Evolutionary conservation across 768 basidiomycete genomes (phyloP).

Genomic region (Xerocomus spinulosus): DNA sequence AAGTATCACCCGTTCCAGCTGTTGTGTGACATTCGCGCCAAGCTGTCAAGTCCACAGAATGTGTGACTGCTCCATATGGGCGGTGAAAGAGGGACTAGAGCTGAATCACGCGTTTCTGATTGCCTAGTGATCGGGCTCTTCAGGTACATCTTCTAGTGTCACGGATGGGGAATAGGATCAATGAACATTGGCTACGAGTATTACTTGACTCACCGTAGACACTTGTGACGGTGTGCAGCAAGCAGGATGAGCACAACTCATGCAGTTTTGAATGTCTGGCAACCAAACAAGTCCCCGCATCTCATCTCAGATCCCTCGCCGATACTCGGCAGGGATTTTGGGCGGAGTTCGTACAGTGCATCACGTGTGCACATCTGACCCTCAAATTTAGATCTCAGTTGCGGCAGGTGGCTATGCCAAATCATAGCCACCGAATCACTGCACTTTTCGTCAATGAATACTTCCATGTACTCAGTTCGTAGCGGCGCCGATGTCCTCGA

Average conservation of each 20-base stretch:
- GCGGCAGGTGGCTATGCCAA: too few species aligned
- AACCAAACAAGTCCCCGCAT: background rate
- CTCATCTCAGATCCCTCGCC: background rate
- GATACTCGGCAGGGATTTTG: background rate
- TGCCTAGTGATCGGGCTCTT: slow-evolving; percentile 2
- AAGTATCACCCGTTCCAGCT: background rate
- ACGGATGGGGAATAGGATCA: too few species aligned
- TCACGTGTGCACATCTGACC: background rate
- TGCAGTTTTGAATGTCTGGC: too few species aligned
- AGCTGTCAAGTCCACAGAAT: background rate
- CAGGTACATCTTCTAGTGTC: background rate
- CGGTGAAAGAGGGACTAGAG: background rate
- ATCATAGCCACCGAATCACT: too few species aligned
- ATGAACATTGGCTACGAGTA: too few species aligned
- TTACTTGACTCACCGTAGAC: too few species aligned
- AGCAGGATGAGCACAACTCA: background rate
- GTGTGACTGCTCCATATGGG: background rate
- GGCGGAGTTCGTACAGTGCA: background rate
- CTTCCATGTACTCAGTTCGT: too few species aligned
- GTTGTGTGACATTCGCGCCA: background rate
- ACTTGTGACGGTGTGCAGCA: too few species aligned
- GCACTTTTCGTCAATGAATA: too few species aligned
- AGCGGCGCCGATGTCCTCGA: too few species aligned
- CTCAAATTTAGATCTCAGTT: too few species aligned
- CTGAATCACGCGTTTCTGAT: background rate